phyloP scores from a whole-genome alignment of 768 basidiomycete species.

The Phanerochaete sordida region DNA sequence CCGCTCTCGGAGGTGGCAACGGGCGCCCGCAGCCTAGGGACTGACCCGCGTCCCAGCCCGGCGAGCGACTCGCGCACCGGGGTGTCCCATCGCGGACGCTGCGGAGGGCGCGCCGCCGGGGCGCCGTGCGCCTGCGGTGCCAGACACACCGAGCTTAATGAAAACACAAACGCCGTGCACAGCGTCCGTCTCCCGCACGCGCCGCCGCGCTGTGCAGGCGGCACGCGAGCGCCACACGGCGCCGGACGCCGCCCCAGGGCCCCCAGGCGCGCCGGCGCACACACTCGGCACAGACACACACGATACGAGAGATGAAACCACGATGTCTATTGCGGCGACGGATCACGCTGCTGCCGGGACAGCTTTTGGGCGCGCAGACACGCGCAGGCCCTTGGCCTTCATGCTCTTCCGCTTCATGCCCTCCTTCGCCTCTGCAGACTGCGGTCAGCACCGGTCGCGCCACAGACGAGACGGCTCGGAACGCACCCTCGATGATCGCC shows the following conservation, averaged over 20 bases:
- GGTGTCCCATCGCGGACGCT: no score
- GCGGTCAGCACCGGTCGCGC: constrained; percentile 1
- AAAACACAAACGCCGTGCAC: not conserved
- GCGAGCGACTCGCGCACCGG: no score
- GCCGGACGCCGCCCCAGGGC: not conserved
- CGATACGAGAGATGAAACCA: constrained; percentile 1
- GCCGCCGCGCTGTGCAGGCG: no score
- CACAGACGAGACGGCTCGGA: not conserved
- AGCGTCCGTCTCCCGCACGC: no score
- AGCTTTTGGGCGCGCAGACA: constrained; percentile 45
- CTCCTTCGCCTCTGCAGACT: constrained; percentile 58
- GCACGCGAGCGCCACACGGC: not conserved
- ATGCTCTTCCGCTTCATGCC: constrained; percentile 72
- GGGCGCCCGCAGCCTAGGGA: no score
- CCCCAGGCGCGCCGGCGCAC: not conserved
- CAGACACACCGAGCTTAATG: not conserved
- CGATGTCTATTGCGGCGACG: not conserved
- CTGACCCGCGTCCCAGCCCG: no score
- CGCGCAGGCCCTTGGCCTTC: constrained; percentile 72
- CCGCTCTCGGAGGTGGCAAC: no score
- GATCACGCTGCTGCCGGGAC: constrained; percentile 15
- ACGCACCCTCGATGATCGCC: constrained; percentile 76
- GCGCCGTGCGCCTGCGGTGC: no score
- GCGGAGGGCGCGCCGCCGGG: no score
- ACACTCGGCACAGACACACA: not conserved